Evolutionary conservation across 345 rosid genomes (phyloP).

Genomic region (Syzygium grande): DNA sequence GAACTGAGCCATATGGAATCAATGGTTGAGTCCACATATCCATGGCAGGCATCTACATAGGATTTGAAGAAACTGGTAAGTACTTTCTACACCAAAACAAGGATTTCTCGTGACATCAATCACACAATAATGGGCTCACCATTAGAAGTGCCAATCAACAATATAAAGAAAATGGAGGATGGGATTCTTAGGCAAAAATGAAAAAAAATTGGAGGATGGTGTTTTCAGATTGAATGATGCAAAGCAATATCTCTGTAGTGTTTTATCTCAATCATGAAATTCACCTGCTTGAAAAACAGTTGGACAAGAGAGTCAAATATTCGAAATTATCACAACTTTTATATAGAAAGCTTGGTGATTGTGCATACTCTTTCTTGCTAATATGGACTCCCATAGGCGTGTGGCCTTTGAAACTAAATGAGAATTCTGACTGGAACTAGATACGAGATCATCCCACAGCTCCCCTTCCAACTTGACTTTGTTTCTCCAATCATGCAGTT

Average conservation of each 20-base stretch:
- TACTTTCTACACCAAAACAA: background rate
- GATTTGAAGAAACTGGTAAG: background rate
- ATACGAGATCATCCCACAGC: conserved; percentile 95
- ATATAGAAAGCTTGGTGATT: background rate
- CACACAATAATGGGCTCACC: background rate
- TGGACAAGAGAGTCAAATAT: background rate
- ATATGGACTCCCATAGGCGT: conserved; percentile 89
- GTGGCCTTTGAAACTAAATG: conserved; percentile 93
- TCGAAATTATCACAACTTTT: background rate
- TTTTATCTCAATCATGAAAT: background rate
- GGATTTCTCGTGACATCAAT: background rate
- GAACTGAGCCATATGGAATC: background rate
- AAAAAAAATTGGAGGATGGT: background rate
- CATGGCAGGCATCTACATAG: background rate
- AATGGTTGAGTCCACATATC: background rate
- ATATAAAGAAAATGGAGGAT: background rate
- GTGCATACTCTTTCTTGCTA: conserved; percentile 79
- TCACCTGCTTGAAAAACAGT: background rate
- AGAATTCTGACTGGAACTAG: conserved; percentile 92
- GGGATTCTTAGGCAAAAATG: background rate
- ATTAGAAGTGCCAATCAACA: background rate
- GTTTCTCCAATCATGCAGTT: conserved; percentile 86
- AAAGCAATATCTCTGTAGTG: background rate
- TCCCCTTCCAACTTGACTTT: conserved; percentile 98
- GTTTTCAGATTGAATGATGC: background rate